Evolutionary conservation across 345 rosid genomes (phyloP).

Genomic region (Clausena lansium): DNA sequence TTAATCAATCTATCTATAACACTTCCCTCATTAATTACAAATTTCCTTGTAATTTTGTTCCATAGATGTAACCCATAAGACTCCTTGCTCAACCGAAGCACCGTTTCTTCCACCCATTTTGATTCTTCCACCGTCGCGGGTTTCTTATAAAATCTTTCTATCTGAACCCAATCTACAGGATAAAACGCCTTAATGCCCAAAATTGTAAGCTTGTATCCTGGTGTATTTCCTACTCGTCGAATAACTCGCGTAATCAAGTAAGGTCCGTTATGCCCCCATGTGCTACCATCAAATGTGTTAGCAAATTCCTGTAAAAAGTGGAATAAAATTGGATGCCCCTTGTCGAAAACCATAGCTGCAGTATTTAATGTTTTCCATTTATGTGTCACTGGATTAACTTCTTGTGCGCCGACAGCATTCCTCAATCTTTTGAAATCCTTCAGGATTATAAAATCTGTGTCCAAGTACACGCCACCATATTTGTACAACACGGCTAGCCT

Average conservation of each 20-base stretch:
- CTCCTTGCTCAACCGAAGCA: constrained; percentile 29
- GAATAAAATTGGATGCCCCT: constrained; percentile 45
- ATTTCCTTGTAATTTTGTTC: constrained; percentile 22
- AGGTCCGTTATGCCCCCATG: constrained; percentile 78
- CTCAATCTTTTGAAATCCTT: constrained; percentile 44
- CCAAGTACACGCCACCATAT: constrained; percentile 73
- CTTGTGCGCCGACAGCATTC: constrained; percentile 65
- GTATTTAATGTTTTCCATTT: constrained; percentile 63
- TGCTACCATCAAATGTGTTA: constrained; percentile 57
- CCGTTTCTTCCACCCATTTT: constrained; percentile 44
- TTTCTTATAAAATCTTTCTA: constrained; percentile 43
- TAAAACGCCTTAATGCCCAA: constrained; percentile 64
- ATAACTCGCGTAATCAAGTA: constrained; percentile 55
- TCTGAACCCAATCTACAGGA: constrained; percentile 59
- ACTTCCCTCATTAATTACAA: neutral
- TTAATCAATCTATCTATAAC: neutral
- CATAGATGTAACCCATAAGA: constrained; percentile 53
- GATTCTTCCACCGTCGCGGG: constrained; percentile 36
- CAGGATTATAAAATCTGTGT: constrained; percentile 64
- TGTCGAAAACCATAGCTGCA: constrained; percentile 57
- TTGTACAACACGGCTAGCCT: constrained; percentile 53
- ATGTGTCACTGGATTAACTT: constrained; percentile 32
- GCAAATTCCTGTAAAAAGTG: constrained; percentile 60
- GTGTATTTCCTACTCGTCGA: constrained; percentile 26
- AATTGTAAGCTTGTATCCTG: constrained; percentile 41